Percentiles rank a stretch among this genome's conserved stretches.
Evolutionary conservation across 805 yeast genomes (phyloP).

Genomic region (Nakazawaea peltata): DNA sequence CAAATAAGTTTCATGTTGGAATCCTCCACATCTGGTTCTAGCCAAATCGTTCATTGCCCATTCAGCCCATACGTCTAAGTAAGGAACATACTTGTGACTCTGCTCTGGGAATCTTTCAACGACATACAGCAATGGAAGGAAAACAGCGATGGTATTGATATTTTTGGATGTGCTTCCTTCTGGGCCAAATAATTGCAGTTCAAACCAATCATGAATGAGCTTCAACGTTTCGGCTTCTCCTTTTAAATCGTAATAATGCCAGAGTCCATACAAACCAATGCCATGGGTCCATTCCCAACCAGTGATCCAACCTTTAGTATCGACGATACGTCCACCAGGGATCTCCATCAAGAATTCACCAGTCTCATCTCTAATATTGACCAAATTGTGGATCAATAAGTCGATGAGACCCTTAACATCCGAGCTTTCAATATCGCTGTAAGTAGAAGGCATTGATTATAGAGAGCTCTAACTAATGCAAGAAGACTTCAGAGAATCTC

Average conservation of each 20-base stretch:
- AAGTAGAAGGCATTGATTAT: too few species aligned
- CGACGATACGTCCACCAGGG: conserved; percentile 25
- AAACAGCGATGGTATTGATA: conserved; percentile 28
- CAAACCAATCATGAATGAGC: conserved; percentile 22
- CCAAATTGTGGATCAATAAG: conserved; percentile 18
- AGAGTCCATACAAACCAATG: conserved; percentile 28
- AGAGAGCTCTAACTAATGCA: too few species aligned
- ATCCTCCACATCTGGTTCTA: conserved; percentile 26
- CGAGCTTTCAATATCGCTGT: too few species aligned
- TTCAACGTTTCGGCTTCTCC: conserved; percentile 16
- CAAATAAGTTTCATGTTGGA: conserved; percentile 26
- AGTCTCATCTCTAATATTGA: conserved; percentile 22
- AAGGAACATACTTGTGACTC: conserved; percentile 18
- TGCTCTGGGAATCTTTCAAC: conserved; percentile 17
- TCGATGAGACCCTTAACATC: conserved; percentile 13
- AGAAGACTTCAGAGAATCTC: too few species aligned
- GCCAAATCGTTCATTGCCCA: conserved; percentile 25
- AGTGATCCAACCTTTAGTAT: conserved; percentile 29
- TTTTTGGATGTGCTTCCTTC: conserved; percentile 26
- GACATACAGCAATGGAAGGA: conserved; percentile 22
- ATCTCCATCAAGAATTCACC: conserved; percentile 23
- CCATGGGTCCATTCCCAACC: conserved; percentile 35
- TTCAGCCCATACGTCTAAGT: conserved; percentile 26
- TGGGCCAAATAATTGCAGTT: conserved; percentile 17
- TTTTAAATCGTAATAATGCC: conserved; percentile 25